Percentiles rank a stretch among this genome's conserved stretches.
Evolutionary conservation across 2,329 filamentous ascomycete genomes (phyloP).

Genomic region (Corinectria fuckeliana): DNA sequence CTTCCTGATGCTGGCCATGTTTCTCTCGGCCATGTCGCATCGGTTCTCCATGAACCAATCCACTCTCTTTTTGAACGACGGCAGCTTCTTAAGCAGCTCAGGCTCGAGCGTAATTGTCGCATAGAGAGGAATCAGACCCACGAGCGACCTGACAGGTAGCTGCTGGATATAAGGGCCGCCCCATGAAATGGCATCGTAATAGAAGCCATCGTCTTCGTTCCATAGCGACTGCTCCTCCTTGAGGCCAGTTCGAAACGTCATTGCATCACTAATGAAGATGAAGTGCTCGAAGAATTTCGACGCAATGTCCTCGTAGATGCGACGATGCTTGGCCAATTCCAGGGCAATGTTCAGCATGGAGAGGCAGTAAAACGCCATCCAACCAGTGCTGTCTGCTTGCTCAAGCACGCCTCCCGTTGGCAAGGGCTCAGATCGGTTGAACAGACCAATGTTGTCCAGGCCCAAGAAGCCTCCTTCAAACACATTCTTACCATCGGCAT

Average conservation of each 20-base stretch:
- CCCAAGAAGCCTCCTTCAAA: conserved; percentile 97
- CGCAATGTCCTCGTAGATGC: conserved; percentile 95
- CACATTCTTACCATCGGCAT: conserved; percentile 92
- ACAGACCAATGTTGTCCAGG: conserved; percentile 95
- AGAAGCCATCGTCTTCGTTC: conserved; percentile 97
- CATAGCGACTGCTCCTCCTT: conserved; percentile 84
- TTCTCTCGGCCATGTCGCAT: conserved; percentile 85
- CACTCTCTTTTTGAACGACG: conserved; percentile 89
- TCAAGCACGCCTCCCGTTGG: conserved; percentile 93
- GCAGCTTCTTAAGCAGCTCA: conserved; percentile 89
- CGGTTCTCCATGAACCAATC: conserved; percentile 94
- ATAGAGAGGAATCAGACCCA: conserved; percentile 92
- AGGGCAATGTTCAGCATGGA: conserved; percentile 97
- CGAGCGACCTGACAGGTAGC: conserved; percentile 87
- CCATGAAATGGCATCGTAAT: conserved; percentile 98
- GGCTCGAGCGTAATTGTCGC: conserved; percentile 92
- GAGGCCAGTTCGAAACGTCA: conserved; percentile 79
- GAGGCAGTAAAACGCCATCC: conserved; percentile 98
- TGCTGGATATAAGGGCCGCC: conserved; percentile 93
- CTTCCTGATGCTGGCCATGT: conserved; percentile 91
- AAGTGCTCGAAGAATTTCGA: conserved; percentile 99
- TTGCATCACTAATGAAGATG: conserved; percentile 95
- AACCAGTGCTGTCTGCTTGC: conserved; percentile 96
- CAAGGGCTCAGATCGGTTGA: conserved; percentile 94
- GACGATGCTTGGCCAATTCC: conserved; percentile 92